A percentile compares a stretch with the other conserved stretches of the same genome.
phyloP scores from a whole-genome alignment of 2,329 filamentous ascomycete species.

The Colletotrichum melonis region DNA sequence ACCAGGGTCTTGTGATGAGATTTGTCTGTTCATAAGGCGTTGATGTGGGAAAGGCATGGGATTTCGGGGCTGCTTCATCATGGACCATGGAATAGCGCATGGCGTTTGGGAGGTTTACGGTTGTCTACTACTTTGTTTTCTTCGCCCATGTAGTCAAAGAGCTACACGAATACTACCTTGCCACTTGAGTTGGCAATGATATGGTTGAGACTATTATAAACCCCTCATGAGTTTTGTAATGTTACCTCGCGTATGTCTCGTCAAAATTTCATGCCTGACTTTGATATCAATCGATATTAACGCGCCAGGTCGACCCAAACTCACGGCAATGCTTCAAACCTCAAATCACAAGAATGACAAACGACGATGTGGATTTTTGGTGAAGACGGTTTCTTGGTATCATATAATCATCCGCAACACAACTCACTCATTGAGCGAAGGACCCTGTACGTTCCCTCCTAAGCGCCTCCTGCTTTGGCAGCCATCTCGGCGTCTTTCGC shows the following conservation, averaged over 20 bases:
- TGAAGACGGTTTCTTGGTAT: slow-evolving; percentile 29
- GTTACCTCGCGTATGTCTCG: neutral
- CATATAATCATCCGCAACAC: slow-evolving; percentile 10
- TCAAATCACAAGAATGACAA: neutral
- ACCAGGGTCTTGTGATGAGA: slow-evolving; percentile 54
- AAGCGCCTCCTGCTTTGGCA: neutral
- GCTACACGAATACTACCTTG: neutral
- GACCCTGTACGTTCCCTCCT: neutral
- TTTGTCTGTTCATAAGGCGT: neutral
- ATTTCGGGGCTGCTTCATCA: neutral
- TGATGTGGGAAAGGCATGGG: neutral
- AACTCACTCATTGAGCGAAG: neutral
- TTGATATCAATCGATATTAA: neutral
- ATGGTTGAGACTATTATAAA: neutral
- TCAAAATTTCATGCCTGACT: neutral
- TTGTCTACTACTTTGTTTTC: neutral
- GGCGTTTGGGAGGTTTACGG: neutral
- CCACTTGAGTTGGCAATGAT: neutral
- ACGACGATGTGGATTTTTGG: neutral
- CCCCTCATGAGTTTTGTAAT: neutral
- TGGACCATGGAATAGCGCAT: slow-evolving; percentile 3
- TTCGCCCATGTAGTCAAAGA: neutral
- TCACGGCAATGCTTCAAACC: neutral
- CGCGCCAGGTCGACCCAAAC: neutral
- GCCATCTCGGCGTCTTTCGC: neutral